phyloP scores from a whole-genome alignment of 495 filamentous ascomycete genomes.

The Clohesyomyces aquaticus region DNA sequence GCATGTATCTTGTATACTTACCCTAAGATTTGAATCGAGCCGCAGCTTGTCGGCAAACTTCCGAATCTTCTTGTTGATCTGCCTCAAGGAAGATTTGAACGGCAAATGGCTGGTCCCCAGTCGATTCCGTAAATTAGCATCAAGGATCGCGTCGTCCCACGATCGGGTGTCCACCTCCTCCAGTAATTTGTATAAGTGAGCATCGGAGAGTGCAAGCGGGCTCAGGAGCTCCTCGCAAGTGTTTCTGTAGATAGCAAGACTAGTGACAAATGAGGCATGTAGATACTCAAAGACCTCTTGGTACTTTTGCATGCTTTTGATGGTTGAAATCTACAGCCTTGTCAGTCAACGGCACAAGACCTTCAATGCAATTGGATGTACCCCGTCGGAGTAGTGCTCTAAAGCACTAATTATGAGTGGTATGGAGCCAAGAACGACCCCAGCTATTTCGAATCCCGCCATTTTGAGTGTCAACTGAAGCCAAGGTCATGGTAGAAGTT shows the following conservation, averaged over 20 bases:
- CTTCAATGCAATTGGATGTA: background rate
- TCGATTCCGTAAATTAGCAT: conserved; percentile 34
- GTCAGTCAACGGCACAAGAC: background rate
- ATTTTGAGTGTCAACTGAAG: no score
- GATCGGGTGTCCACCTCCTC: conserved; percentile 25
- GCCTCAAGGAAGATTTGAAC: conserved; percentile 33
- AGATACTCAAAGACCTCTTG: conserved; percentile 19
- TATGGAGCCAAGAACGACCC: conserved; percentile 14
- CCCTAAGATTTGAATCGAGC: conserved; percentile 9
- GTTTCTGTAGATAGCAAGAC: conserved; percentile 17
- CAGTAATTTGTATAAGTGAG: conserved; percentile 34
- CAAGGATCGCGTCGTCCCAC: conserved; percentile 37
- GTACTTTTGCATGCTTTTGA: conserved; percentile 21
- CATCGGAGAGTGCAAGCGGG: conserved; percentile 25
- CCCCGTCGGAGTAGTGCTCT: conserved; percentile 21
- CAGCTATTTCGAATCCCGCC: conserved; percentile 19
- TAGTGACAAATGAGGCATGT: conserved; percentile 16
- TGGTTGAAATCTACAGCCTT: conserved; percentile 11
- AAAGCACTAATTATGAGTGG: conserved; percentile 20
- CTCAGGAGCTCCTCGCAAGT: conserved; percentile 40
- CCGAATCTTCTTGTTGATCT: conserved; percentile 21
- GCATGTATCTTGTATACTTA: background rate
- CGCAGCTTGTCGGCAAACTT: conserved; percentile 33
- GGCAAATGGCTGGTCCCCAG: conserved; percentile 32
- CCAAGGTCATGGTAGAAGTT: no score